Evolutionary conservation across 371 early-diverging fungal genomes (phyloP), one percentile per base, ranked within the genome.

Genomic region (Mucor velutinosus): DNA sequence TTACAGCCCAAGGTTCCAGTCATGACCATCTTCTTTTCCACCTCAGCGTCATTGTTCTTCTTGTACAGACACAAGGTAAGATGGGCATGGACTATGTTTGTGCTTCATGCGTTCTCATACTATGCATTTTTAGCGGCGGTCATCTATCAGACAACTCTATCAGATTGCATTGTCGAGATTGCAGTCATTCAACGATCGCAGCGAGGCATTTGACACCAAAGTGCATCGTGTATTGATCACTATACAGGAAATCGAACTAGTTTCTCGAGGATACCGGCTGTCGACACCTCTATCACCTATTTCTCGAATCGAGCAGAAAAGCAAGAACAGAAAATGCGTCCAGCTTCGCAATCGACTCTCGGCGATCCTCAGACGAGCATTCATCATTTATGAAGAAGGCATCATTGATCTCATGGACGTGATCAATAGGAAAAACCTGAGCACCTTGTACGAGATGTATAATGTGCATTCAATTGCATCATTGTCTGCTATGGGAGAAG

Each of bases 181-280:
- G 6, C 84, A 86, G 55, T 39, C 71, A 10, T 74, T 90, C 21
- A 82, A 85, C 23, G 82, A 82, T 19, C 78, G 85, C 8, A 85
- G 84, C 32, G 85, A 86, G 59, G 45, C 69, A 1, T 74, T 88
- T 15, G 90, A 91, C 60, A 78, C 78, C 39, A 85, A 86, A 66
- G 75, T 89, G n/a, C 86, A 87, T 51, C 80, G 85, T 19, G 81
- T 87, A 17, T 71, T 91, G 15, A 86, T 85, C 62, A 86, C 86
- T 14, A 86, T 91, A 32, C 90, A 89, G 69, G 91, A 91, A 65
- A 88, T 91, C 37, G 91, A 91, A 62, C 80, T 91, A 0, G 89
- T 91, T 4, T 87, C 91, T 19, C 84, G 90, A 32, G 91, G 91
- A 1, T 91, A 90, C 63, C 78, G 90, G 45, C 75, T 90, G 10